phyloP scores from a whole-genome alignment of 2,329 filamentous ascomycete genomes.

The Talaromyces sp. region DNA sequence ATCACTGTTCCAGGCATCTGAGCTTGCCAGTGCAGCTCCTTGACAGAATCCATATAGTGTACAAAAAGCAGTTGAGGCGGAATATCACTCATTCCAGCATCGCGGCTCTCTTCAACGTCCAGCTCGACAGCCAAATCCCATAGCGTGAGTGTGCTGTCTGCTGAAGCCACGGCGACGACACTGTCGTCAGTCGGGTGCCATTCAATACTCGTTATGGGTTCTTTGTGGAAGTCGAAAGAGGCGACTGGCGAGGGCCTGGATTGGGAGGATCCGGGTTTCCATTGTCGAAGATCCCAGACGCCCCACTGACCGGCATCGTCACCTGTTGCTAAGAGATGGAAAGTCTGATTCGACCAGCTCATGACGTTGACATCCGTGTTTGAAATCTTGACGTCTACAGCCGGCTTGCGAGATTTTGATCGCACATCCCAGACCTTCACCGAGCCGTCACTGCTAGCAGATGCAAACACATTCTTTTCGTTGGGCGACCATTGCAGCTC shows the following conservation, averaged over 20 bases:
- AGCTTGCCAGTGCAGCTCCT: constrained; percentile 96
- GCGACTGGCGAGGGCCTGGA: constrained; percentile 75
- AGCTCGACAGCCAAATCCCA: constrained; percentile 97
- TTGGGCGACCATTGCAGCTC: constrained; percentile 96
- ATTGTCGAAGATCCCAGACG: constrained; percentile 93
- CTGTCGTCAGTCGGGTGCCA: constrained; percentile 98
- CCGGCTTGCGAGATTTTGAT: constrained; percentile 83
- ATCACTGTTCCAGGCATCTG: constrained; percentile 89
- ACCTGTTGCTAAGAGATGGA: constrained; percentile 84
- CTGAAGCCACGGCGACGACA: constrained; percentile 86
- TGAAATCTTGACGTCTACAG: constrained; percentile 79
- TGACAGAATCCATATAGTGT: constrained; percentile 90
- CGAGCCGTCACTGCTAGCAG: constrained; percentile 87
- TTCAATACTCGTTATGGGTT: constrained; percentile 92
- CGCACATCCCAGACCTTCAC: constrained; percentile 95
- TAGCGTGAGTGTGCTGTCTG: constrained; percentile 87
- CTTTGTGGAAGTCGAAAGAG: constrained; percentile 90
- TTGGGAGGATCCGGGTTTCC: constrained; percentile 64
- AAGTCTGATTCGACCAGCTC: constrained; percentile 86
- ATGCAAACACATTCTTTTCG: constrained; percentile 90
- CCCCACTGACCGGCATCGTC: constrained; percentile 92
- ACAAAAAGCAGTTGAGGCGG: constrained; percentile 94
- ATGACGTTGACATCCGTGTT: constrained; percentile 90
- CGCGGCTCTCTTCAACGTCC: constrained; percentile 92
- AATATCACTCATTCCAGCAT: constrained; percentile 81